These are phyloP conservation scores for Bryoerythrophyllum caledonicum DNA, from an alignment of 225 moss, liverwort and hornwort genomes.

Conservation along the genomic window DNA sequence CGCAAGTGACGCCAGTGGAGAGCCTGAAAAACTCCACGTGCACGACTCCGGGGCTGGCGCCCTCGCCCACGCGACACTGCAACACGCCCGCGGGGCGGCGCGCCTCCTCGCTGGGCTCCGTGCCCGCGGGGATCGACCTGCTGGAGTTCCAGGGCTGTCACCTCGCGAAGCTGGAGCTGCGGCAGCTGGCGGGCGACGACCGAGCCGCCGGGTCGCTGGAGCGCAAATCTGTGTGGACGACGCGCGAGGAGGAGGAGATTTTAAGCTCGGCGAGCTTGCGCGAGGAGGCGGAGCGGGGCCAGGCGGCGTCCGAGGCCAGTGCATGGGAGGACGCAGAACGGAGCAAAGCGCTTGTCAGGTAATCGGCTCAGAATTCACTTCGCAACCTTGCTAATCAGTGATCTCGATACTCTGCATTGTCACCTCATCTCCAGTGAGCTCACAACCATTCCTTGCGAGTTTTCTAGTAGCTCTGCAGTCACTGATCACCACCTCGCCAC, in stretches of 20 bases:
- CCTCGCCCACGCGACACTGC: constrained; percentile 31
- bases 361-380: background rate
- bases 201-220: constrained; percentile 24
- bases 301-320: constrained; percentile 21
- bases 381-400: background rate
- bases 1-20: constrained; percentile 34
- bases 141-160: constrained; percentile 40
- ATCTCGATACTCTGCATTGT: too few relatives aligned
- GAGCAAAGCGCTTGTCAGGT: constrained; percentile 33
- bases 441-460: too few relatives aligned
- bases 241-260: constrained; percentile 42
- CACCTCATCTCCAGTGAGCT: too few relatives aligned
- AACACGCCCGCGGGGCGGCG: constrained; percentile 31
- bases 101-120: constrained; percentile 38
- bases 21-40: constrained; percentile 32
- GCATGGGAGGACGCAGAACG: constrained; percentile 37
- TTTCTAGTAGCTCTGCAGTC: too few relatives aligned
- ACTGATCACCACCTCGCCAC: too few relatives aligned
- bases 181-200: constrained; percentile 22
- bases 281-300: constrained; percentile 26
- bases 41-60: constrained; percentile 31
- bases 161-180: constrained; percentile 42
- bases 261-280: constrained; percentile 38
- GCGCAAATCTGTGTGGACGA: constrained; percentile 32
- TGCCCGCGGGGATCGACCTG: constrained; percentile 26